phyloP scores from a whole-genome alignment of 2,329 filamentous ascomycete species.

The Verticillium nubilum region DNA sequence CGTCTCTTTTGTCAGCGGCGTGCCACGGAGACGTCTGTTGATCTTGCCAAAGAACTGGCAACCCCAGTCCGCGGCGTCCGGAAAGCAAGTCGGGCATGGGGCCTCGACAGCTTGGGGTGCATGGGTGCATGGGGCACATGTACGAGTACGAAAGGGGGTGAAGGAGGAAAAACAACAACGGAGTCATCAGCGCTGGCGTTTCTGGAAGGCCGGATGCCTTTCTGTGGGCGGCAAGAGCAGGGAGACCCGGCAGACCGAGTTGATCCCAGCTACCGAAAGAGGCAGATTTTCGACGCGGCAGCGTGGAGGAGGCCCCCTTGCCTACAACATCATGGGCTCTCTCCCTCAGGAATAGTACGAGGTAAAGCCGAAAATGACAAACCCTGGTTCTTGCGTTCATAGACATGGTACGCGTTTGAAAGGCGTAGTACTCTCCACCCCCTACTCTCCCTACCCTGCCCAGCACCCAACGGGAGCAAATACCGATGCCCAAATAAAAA shows the following conservation, averaged over 20 bases:
- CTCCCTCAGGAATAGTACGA: background rate
- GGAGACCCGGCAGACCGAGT: background rate
- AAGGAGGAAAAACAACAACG: background rate
- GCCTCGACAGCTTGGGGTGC: too few species aligned
- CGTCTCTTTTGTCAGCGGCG: background rate
- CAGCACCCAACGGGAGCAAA: background rate
- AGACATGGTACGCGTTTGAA: too few species aligned
- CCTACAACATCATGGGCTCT: too few species aligned
- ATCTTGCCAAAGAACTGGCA: background rate
- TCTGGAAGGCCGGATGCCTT: background rate
- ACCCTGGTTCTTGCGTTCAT: too few species aligned
- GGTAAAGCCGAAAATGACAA: background rate
- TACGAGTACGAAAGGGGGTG: background rate
- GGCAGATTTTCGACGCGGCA: background rate
- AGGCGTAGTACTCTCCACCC: background rate
- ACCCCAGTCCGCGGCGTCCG: background rate
- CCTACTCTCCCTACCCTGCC: background rate
- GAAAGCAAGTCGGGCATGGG: background rate
- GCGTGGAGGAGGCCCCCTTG: background rate
- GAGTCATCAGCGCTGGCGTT: conserved; percentile 2
- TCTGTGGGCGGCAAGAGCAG: background rate
- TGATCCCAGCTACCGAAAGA: background rate
- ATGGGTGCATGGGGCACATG: background rate
- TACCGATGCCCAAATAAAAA: background rate
- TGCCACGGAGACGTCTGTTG: background rate